Conservation (phyloP, 768 basidiomycete genomes). For the Grammothele lineata region DNA sequence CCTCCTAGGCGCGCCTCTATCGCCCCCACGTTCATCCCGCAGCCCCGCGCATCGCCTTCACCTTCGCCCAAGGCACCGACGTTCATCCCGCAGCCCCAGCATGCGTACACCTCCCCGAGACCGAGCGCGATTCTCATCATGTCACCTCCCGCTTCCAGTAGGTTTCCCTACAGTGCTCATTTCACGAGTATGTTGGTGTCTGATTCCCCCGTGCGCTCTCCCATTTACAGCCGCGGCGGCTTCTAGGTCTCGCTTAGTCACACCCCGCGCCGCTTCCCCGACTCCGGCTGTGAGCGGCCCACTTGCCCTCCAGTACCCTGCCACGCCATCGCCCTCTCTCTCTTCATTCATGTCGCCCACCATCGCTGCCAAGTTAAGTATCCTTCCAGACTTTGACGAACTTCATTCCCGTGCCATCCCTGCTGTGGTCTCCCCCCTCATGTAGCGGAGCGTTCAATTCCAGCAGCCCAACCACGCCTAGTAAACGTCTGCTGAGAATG, state of each 20-base stretch:
- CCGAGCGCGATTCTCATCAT: slow-evolving; percentile 16
- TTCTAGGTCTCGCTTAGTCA: slow-evolving; percentile 10
- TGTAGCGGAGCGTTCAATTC: slow-evolving; percentile 71
- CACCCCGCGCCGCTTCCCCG: slow-evolving; percentile 12
- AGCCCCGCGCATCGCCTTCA: slow-evolving; percentile 38
- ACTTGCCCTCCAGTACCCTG: slow-evolving; percentile 23
- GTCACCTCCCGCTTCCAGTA: slow-evolving; percentile 18
- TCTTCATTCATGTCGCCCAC: slow-evolving; percentile 47
- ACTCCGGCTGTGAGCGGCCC: slow-evolving; percentile 34
- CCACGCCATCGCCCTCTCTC: slow-evolving; percentile 38
- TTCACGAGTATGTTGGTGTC: slow-evolving; percentile 23
- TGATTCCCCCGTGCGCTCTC: slow-evolving; percentile 8
- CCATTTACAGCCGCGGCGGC: slow-evolving; percentile 15
- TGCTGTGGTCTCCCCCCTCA: slow-evolving; percentile 32
- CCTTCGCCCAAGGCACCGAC: slow-evolving; percentile 33
- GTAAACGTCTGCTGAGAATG: background rate
- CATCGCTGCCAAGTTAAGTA: slow-evolving; percentile 47
- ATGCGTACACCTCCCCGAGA: slow-evolving; percentile 15
- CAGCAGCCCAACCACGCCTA: slow-evolving; percentile 22
- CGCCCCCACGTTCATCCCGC: slow-evolving; percentile 58
- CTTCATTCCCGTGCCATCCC: slow-evolving; percentile 45
- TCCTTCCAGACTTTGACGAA: slow-evolving; percentile 59
- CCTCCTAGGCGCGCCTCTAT: slow-evolving; percentile 51
- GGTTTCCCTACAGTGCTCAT: slow-evolving; percentile 18
- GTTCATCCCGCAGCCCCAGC: slow-evolving; percentile 26